These are phyloP conservation scores for Suillus alpinus DNA, from an alignment of 768 basidiomycete species.

Conservation along the genomic window DNA sequence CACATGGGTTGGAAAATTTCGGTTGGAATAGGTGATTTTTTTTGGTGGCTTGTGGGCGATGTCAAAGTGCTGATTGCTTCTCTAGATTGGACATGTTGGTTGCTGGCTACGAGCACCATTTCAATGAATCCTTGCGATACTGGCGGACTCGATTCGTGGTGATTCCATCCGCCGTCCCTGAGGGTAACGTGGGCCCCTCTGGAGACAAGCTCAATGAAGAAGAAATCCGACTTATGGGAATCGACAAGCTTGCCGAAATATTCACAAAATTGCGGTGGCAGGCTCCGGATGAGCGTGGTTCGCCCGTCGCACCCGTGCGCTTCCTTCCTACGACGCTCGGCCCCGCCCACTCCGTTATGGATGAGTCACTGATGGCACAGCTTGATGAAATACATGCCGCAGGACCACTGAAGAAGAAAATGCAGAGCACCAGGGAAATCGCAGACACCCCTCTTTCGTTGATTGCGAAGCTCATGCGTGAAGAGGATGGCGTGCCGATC, in stretches of 20 bases:
- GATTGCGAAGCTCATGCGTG: slow-evolving; percentile 82
- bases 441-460: slow-evolving; percentile 57
- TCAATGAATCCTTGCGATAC: slow-evolving; percentile 81
- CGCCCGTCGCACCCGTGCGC: slow-evolving; percentile 58
- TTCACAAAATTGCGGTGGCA: slow-evolving; percentile 86
- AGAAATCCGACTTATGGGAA: slow-evolving; percentile 84
- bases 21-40: slow-evolving; percentile 76
- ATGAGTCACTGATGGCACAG: slow-evolving; percentile 74
- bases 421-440: slow-evolving; percentile 75
- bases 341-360: slow-evolving; percentile 75
- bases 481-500: slow-evolving; percentile 80
- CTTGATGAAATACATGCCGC: slow-evolving; percentile 77
- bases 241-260: slow-evolving; percentile 86
- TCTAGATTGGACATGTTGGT: slow-evolving; percentile 80
- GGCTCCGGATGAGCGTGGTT: slow-evolving; percentile 38
- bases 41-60: neutral
- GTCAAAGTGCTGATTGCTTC: neutral
- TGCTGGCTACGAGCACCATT: slow-evolving; percentile 76
- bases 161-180: slow-evolving; percentile 75
- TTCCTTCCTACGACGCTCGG: slow-evolving; percentile 84
- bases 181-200: slow-evolving; percentile 50
- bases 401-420: slow-evolving; percentile 75
- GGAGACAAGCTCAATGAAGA: slow-evolving; percentile 82
- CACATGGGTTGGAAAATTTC: slow-evolving; percentile 79
- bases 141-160: slow-evolving; percentile 95